Base-by-base conservation (phyloP, 352 stramenopile species). In the Phytopythium kandeliae region DNA sequence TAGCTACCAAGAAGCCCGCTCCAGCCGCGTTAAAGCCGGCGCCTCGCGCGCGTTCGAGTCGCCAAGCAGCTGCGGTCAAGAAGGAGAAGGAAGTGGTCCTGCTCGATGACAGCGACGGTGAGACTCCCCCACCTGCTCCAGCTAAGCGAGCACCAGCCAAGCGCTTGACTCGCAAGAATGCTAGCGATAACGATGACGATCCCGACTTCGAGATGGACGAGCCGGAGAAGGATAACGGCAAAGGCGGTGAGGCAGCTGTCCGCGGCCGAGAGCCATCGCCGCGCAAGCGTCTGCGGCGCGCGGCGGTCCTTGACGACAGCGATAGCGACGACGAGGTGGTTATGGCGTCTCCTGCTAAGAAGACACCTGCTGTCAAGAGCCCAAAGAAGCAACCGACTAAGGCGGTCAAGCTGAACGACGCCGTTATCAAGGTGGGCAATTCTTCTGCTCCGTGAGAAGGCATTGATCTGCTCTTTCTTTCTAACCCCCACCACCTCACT, bases 101-200 rank as follows among this genome's bases (percentile, higher is more conserved):
- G 21, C 26, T 87, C 48, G 67, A 82, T 22, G 74, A 85, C 34
- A 87, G 74, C 40, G 69, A 83, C 4, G 62, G 83, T 12, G 36
- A 41, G 0, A 25, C 11, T 2, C 19, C 21, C 2, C 5, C 38
- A 10, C 19, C 19, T 1, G 50, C 67, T 16, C 54, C 64, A 15
- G 60, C 60, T 2, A 65, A 65, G 30, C 48, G 58, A n/a, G 50
- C 54, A 4, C 46, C 37, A 22, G 17, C 36, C 35, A 76, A 71
- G 54, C 33, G 46, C 38, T 25, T 36, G 8, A 38, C 57, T 6
- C 63, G 57, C 44, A 78, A 71, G 52, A 67, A 62, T 35, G 28
- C 15, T 34, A 49, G 53, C 9, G 43, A 63, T 31, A n/a, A n/a
- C 45, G 60, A 73, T 13, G 58, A 65, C 4, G 63, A 77, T 46